A percentile compares a stretch with the other conserved stretches of the same genome.
Evolutionary conservation across 495 filamentous ascomycete species (phyloP).

Genomic region (Cenococcum geophilum): DNA sequence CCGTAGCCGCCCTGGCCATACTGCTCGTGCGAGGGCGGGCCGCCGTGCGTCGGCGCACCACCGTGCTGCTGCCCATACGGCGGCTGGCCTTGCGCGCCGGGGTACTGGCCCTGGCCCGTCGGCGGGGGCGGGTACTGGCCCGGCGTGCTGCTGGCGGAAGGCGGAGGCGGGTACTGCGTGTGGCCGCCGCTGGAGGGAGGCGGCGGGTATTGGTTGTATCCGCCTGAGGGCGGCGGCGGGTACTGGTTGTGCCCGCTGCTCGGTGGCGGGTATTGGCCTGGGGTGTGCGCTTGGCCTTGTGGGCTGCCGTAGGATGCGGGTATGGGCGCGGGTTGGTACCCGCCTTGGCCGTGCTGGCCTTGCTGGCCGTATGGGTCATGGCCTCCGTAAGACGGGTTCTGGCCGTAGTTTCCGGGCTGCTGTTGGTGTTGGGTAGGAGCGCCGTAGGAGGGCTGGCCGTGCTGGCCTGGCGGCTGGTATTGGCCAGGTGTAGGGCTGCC

Average conservation of each 20-base stretch:
- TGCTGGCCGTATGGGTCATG: conserved; percentile 2
- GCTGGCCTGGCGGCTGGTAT: neutral
- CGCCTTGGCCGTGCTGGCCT: neutral
- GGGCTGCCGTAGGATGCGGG: neutral
- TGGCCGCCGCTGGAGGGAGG: neutral
- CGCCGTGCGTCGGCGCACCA: neutral
- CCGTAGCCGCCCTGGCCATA: conserved; percentile 17
- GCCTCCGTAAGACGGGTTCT: neutral
- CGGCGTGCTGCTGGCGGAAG: neutral
- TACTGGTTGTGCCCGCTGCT: neutral
- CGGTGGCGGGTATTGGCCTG: neutral
- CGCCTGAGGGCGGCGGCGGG: neutral
- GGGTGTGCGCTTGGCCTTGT: neutral
- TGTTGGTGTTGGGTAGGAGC: neutral
- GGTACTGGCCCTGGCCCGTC: neutral
- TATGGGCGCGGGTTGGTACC: neutral
- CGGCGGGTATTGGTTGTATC: neutral
- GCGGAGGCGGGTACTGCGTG: neutral
- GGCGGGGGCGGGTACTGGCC: neutral
- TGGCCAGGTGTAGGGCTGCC: neutral
- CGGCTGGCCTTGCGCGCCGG: neutral
- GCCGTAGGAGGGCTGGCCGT: neutral
- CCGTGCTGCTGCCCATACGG: neutral
- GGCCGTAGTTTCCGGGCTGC: neutral
- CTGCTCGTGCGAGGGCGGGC: neutral